Conservation (phyloP, 1,139 yeast genomes). For the Meyerozyma athensensis region DNA sequence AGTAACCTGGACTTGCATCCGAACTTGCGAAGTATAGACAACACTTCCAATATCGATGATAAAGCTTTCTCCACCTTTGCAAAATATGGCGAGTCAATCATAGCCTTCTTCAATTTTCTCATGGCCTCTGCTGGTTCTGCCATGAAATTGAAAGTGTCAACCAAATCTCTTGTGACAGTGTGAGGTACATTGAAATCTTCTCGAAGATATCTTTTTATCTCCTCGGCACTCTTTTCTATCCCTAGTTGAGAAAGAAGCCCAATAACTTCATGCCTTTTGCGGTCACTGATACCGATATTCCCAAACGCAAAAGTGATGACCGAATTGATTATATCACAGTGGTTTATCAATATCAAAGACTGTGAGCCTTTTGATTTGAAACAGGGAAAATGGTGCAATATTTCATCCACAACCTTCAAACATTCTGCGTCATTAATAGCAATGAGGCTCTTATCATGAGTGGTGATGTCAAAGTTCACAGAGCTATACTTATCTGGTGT, state of each 20-base stretch:
- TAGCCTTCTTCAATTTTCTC: constrained; percentile 55
- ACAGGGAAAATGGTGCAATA: constrained; percentile 60
- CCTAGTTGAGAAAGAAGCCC: constrained; percentile 74
- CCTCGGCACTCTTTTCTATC: constrained; percentile 60
- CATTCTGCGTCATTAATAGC: constrained; percentile 81
- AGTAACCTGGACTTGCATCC: constrained; percentile 36
- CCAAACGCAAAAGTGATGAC: constrained; percentile 65
- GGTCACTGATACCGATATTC: constrained; percentile 58
- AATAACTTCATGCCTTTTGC: constrained; percentile 64
- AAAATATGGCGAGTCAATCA: constrained; percentile 72
- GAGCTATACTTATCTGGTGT: constrained; percentile 80
- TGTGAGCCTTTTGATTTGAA: constrained; percentile 46
- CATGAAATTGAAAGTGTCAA: constrained; percentile 74
- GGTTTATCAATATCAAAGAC: constrained; percentile 63
- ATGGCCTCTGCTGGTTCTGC: constrained; percentile 62
- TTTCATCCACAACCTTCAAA: constrained; percentile 73
- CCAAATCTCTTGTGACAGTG: constrained; percentile 69
- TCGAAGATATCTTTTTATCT: constrained; percentile 59
- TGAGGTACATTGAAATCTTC: constrained; percentile 73
- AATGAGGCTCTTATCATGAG: constrained; percentile 42
- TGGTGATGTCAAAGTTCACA: constrained; percentile 78
- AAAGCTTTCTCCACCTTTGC: constrained; percentile 59
- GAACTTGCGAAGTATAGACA: constrained; percentile 49
- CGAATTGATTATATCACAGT: constrained; percentile 70
- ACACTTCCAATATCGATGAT: constrained; percentile 53